Base-by-base conservation (phyloP, 805 yeast genomes). In the Wickerhamomyces strasburgensis region DNA sequence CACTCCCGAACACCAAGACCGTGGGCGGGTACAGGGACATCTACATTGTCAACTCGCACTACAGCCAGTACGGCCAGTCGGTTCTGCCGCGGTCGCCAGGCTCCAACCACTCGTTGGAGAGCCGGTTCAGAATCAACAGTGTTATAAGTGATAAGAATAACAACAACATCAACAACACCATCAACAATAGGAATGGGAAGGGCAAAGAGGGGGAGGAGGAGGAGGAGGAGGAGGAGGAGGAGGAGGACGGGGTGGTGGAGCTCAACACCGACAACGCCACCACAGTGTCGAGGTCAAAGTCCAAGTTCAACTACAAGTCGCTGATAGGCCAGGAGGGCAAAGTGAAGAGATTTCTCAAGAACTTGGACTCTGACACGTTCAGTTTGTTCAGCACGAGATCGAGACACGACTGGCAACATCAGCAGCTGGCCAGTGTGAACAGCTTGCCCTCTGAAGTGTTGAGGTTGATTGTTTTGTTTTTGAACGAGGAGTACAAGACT, bases 11-110 rank as follows among this genome's bases (percentile, higher is more conserved):
- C 25, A 21, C 25, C 7, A 21, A 8, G 11, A 21, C 7, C 25
- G 11, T 8, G 11, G 25, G 25, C 7, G 7, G 25, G 25, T 21
- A 21, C 25, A 21, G 31, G 26, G 44, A 39, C 35, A 55, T 64
- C 27, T 54, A 58, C 42, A 58, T 65, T 11, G 62, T 62, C 33
- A 58, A 60, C 43, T 47, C 54, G 24, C 56, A 62, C 46, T 65
- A 65, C 42, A 56, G 59, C 14, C 55, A 60, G 18, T 65, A 65
- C 39, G 70, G 70, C 6, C 59, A 60, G 5, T 63, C 68, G 1
- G 59, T 63, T 4, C 52, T 49, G 14, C 42, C 24, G 5, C 33
- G 19, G 9, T 7, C n/a, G n/a, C n/a, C 30, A 2, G 33, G 43
- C n/a, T 35, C 37, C 2, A 8, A 30, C 14, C 34, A 31, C 28